A percentile compares a stretch with the other conserved stretches of the same genome.
Evolutionary conservation across 768 basidiomycete species (phyloP).

Genomic region (Pleurotus giganteus): DNA sequence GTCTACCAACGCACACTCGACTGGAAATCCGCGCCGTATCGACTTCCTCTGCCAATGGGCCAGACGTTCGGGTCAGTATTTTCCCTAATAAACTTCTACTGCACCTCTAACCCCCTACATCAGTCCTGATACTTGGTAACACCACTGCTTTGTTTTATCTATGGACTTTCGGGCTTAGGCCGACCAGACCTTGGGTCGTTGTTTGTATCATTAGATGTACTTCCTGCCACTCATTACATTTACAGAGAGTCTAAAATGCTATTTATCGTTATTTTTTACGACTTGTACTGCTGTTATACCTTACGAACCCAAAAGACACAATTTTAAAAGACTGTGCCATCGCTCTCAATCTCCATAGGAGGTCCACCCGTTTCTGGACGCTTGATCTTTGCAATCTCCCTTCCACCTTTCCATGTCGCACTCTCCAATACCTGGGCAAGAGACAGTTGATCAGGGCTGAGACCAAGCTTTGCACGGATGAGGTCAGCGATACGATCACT

Average conservation of each 20-base stretch:
- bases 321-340: slow-evolving; percentile 13
- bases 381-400: slow-evolving; percentile 83
- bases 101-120: background rate
- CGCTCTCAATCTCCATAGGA: slow-evolving; percentile 45
- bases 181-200: slow-evolving; percentile 3
- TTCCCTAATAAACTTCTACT: background rate
- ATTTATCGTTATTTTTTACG: slow-evolving; percentile 7
- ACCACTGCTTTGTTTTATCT: background rate
- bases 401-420: slow-evolving; percentile 96
- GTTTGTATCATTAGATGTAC: slow-evolving; percentile 9
- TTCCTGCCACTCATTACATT: background rate
- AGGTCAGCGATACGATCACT: slow-evolving; percentile 83
- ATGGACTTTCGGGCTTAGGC: slow-evolving; percentile 1
- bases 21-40: slow-evolving; percentile 18
- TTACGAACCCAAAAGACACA: background rate
- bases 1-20: slow-evolving; percentile 26
- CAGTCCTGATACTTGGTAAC: slow-evolving; percentile 10
- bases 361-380: slow-evolving; percentile 73
- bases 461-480: slow-evolving; percentile 74
- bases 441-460: slow-evolving; percentile 36
- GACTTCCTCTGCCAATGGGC: slow-evolving; percentile 15
- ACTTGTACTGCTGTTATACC: slow-evolving; percentile 1
- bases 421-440: slow-evolving; percentile 91
- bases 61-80: slow-evolving; percentile 26
- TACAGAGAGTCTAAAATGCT: background rate